phyloP scores from a whole-genome alignment of 371 early-diverging fungal genomes.

The Mycotypha africana region DNA sequence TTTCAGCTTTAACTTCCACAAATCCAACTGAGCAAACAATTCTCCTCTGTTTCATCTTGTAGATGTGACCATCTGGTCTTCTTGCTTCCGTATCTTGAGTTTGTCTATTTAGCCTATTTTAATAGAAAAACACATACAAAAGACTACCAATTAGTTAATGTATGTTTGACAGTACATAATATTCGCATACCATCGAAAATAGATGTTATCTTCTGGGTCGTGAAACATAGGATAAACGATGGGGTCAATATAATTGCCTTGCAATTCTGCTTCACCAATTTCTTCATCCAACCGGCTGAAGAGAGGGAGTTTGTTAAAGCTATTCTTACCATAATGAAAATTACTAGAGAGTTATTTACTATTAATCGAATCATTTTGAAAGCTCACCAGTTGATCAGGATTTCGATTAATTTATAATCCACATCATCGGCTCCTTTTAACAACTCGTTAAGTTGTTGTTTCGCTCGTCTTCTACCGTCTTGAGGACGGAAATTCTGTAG shows the following conservation, averaged over 20 bases:
- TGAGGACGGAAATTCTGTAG: not conserved
- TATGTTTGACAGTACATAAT: conserved; percentile 7
- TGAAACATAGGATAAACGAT: conserved; percentile 9
- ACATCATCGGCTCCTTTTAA: conserved; percentile 5
- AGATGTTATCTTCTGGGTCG: conserved; percentile 5
- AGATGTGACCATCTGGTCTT: conserved; percentile 13
- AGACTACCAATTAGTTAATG: no score
- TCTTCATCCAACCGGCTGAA: conserved; percentile 10
- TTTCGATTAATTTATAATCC: conserved; percentile 8
- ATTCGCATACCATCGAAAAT: conserved; percentile 7
- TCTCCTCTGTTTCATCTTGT: conserved; percentile 11
- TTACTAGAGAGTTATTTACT: no score
- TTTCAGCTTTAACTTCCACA: conserved; percentile 13
- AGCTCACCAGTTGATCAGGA: conserved; percentile 10
- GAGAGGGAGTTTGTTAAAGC: conserved; percentile 8
- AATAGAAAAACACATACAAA: no score
- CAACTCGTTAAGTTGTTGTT: no score
- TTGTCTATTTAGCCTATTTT: conserved; percentile 11
- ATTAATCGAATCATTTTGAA: no score
- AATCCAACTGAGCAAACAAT: conserved; percentile 11
- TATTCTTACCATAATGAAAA: no score
- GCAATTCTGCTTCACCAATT: conserved; percentile 11
- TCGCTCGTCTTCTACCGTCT: no score
- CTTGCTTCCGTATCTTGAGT: conserved; percentile 6
- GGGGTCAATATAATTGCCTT: conserved; percentile 8